phyloP scores from a whole-genome alignment of 140 eudicot species.

The Bidens hawaiensis region DNA sequence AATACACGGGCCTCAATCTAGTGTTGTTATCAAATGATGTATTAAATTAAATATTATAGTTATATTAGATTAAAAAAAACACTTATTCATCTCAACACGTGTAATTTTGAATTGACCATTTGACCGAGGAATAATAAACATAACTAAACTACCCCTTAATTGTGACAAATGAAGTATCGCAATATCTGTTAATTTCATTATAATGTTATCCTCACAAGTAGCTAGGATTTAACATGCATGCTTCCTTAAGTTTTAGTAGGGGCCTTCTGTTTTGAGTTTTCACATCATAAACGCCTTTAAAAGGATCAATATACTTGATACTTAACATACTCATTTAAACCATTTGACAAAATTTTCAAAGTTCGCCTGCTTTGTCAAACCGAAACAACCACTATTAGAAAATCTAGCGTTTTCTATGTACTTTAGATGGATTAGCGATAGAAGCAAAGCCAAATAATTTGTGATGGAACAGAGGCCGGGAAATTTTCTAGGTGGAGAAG shows the following conservation, averaged over 20 bases:
- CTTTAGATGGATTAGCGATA: not conserved
- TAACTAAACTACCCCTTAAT: too few species aligned
- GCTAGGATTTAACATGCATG: not conserved
- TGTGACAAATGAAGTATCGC: too few species aligned
- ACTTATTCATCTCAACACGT: too few species aligned
- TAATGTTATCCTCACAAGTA: not conserved
- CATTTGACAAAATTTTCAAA: not conserved
- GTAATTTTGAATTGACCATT: too few species aligned
- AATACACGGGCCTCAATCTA: too few species aligned
- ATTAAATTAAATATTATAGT: too few species aligned
- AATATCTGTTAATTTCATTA: not conserved
- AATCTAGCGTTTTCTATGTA: not conserved
- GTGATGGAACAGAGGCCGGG: not conserved
- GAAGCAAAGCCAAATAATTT: not conserved
- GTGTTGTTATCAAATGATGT: too few species aligned
- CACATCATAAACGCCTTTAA: too few species aligned
- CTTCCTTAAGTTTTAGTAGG: conserved; percentile 2
- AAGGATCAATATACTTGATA: not conserved
- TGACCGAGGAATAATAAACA: too few species aligned
- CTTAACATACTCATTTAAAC: not conserved
- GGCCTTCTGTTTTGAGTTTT: conserved; percentile 9
- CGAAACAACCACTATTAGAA: not conserved
- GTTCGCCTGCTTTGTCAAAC: not conserved
- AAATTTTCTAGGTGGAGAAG: not conserved
- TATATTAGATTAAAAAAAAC: too few species aligned